A percentile compares a stretch with the other conserved stretches of the same genome.
Conservation (phyloP, 768 basidiomycete species). For the Lactifluus pinguis region DNA sequence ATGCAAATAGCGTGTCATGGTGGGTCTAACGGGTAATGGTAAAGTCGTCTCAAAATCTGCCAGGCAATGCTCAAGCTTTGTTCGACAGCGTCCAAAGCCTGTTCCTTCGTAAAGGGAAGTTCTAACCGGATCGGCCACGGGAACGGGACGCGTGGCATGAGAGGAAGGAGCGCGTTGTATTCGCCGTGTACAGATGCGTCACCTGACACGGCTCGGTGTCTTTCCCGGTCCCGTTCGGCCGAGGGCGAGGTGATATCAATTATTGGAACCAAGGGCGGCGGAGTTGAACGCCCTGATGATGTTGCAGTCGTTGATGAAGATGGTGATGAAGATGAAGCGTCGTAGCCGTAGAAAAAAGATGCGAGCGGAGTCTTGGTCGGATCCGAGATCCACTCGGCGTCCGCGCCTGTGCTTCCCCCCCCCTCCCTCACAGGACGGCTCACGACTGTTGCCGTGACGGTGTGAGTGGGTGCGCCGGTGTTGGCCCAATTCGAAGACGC, state of each 20-base stretch:
- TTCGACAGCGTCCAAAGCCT: slow-evolving; percentile 28
- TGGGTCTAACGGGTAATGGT: slow-evolving; percentile 52
- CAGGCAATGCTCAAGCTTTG: slow-evolving; percentile 35
- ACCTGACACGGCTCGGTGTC: slow-evolving; percentile 11
- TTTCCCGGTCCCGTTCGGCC: slow-evolving; percentile 19
- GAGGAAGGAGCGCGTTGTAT: slow-evolving; percentile 11
- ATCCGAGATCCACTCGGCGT: neutral
- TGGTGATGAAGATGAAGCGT: no score
- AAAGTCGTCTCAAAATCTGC: slow-evolving; percentile 39
- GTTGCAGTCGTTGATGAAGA: no score
- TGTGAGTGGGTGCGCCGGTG: slow-evolving; percentile 19
- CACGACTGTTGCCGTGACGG: slow-evolving; percentile 34
- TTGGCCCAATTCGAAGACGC: slow-evolving; percentile 5
- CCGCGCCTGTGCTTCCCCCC: neutral
- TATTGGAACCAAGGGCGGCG: slow-evolving; percentile 4
- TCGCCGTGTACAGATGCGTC: slow-evolving; percentile 23
- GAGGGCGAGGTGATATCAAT: slow-evolving; percentile 13
- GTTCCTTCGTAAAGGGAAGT: slow-evolving; percentile 29
- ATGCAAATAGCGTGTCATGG: slow-evolving; percentile 21
- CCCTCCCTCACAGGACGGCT: neutral
- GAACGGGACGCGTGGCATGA: slow-evolving; percentile 27
- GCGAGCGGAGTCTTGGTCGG: neutral
- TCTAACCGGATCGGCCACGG: slow-evolving; percentile 24
- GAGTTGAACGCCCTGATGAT: neutral
- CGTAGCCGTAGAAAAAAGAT: neutral